Percentiles rank a stretch among this genome's conserved stretches.
Evolutionary conservation across 352 stramenopile species (phyloP).

Genomic region (Aphanomyces invadans): DNA sequence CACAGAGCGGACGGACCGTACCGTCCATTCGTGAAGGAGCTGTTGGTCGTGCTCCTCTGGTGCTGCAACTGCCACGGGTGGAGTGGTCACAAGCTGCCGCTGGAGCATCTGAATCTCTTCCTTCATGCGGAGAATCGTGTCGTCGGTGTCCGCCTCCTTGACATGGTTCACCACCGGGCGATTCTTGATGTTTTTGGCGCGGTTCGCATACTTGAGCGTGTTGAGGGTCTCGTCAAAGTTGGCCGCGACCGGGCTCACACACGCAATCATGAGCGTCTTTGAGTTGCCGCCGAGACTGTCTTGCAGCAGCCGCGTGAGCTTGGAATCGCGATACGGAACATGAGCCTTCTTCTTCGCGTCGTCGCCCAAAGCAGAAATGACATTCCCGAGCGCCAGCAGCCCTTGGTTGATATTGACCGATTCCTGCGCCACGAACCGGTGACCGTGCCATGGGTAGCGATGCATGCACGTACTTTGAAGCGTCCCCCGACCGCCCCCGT

Average conservation of each 20-base stretch:
- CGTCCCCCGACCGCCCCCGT: slow-evolving; percentile 81
- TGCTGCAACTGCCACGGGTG: background rate
- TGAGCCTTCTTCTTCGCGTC: slow-evolving; percentile 66
- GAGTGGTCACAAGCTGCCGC: slow-evolving; percentile 38
- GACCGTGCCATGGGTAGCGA: no score
- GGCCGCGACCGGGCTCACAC: slow-evolving; percentile 59
- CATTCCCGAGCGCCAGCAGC: slow-evolving; percentile 91
- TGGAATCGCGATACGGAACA: slow-evolving; percentile 88
- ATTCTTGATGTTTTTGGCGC: slow-evolving; percentile 99
- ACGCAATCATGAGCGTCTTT: slow-evolving; percentile 89
- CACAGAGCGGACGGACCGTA: no score
- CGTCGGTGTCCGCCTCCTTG: slow-evolving; percentile 44
- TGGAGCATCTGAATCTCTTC: slow-evolving; percentile 69
- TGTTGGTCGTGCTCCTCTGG: background rate
- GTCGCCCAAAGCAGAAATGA: slow-evolving; percentile 91
- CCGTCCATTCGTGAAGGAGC: background rate
- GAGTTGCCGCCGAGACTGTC: slow-evolving; percentile 84
- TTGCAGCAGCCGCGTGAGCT: slow-evolving; percentile 83
- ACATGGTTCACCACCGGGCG: slow-evolving; percentile 94
- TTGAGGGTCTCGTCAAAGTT: slow-evolving; percentile 95
- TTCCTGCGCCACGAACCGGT: no score
- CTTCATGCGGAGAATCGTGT: slow-evolving; percentile 62
- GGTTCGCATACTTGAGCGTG: slow-evolving; percentile 97
- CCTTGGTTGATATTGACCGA: slow-evolving; percentile 95
- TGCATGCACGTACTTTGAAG: no score